These are phyloP conservation scores for Pelagophyceae sp. DNA, from an alignment of 352 stramenopile genomes.

Conservation along the genomic window DNA sequence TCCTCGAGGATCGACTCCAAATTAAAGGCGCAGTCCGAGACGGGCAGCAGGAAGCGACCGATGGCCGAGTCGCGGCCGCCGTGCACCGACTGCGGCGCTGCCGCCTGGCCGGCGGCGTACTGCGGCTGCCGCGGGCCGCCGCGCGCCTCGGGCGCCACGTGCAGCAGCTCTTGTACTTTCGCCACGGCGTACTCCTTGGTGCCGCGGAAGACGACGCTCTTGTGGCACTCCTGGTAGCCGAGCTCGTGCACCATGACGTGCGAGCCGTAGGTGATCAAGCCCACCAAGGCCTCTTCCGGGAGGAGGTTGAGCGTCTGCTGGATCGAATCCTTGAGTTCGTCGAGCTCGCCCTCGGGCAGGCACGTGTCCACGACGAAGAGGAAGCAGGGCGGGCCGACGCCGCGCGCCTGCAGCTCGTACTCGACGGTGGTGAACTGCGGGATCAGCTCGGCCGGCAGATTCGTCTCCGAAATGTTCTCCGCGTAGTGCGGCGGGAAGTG, in stretches of 20 bases:
- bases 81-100: constrained; percentile 52
- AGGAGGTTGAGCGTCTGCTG: constrained; percentile 94
- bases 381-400: constrained; percentile 90
- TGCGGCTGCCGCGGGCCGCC: background rate
- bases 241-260: constrained; percentile 99
- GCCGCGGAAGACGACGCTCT: constrained; percentile 95
- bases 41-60: constrained; percentile 85
- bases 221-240: constrained; percentile 82
- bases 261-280: constrained; percentile 96
- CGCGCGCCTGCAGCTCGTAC: constrained; percentile 84
- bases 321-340: constrained; percentile 95
- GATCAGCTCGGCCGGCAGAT: constrained; percentile 96
- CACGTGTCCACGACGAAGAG: constrained; percentile 97
- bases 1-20: constrained; percentile 96
- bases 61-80: constrained; percentile 61
- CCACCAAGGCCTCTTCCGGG: constrained; percentile 90
- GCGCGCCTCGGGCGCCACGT: constrained; percentile 47
- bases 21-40: constrained; percentile 90
- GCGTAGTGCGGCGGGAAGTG: constrained; percentile 93
- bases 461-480: constrained; percentile 91
- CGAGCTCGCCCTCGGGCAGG: constrained; percentile 87
- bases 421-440: constrained; percentile 98
- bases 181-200: constrained; percentile 92
- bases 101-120: constrained; percentile 17
- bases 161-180: constrained; percentile 91